These are phyloP conservation scores for Phytophthora hybrid DNA, from an alignment of 352 stramenopile genomes.

Conservation along the genomic window DNA sequence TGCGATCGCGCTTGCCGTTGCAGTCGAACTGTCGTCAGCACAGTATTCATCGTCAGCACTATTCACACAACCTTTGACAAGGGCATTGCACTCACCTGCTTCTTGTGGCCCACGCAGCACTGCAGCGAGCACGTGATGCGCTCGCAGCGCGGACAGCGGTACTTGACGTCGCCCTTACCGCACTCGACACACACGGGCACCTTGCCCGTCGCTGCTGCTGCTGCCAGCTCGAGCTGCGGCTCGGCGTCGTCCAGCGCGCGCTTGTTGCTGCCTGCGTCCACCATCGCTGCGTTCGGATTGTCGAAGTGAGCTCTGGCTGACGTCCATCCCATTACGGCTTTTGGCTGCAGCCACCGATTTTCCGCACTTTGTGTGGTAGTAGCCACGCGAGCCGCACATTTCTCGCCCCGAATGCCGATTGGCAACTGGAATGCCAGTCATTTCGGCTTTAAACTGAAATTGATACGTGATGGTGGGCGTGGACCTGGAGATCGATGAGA, in stretches of 20 bases:
- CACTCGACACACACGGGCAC: slow-evolving; percentile 57
- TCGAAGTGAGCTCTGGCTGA: slow-evolving; percentile 20
- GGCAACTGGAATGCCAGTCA: slow-evolving; percentile 29
- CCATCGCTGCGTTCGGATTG: slow-evolving; percentile 17
- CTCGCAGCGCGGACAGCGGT: slow-evolving; percentile 86
- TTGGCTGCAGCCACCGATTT: slow-evolving; percentile 15
- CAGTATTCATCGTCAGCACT: slow-evolving; percentile 2
- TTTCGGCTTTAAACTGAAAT: slow-evolving; percentile 22
- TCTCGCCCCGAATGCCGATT: not conserved
- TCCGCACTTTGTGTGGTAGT: not conserved
- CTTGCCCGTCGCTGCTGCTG: not conserved
- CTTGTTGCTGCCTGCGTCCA: slow-evolving; percentile 41
- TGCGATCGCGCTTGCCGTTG: slow-evolving; percentile 85
- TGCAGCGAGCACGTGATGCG: slow-evolving; percentile 83
- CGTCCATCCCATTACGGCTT: slow-evolving; percentile 25
- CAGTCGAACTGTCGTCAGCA: slow-evolving; percentile 63
- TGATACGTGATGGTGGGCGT: slow-evolving; percentile 72
- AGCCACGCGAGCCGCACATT: slow-evolving; percentile 5
- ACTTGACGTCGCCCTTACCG: slow-evolving; percentile 69
- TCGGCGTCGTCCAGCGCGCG: slow-evolving; percentile 40
- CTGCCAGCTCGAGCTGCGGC: slow-evolving; percentile 12
- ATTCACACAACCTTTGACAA: not conserved
- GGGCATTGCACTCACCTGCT: slow-evolving; percentile 47
- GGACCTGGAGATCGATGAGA: slow-evolving; percentile 89
- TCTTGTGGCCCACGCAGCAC: slow-evolving; percentile 87